These are phyloP conservation scores for Tetracladium maxilliforme DNA, from an alignment of 2,329 filamentous ascomycete species.

Conservation along the genomic window DNA sequence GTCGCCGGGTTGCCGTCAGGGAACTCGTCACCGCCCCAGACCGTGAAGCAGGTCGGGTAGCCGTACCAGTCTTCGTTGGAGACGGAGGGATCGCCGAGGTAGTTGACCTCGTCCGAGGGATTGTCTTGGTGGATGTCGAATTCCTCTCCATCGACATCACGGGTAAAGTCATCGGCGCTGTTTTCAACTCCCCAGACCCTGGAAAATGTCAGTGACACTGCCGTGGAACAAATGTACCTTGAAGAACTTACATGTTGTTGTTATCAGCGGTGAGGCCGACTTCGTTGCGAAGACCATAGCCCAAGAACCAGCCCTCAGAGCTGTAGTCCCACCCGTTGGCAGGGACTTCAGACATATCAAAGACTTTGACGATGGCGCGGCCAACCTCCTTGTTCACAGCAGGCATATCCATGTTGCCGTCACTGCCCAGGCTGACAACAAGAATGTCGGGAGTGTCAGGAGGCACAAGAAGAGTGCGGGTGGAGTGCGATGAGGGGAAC, in stretches of 20 bases:
- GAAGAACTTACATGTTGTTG: too few species aligned
- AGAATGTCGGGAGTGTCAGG: slow-evolving; percentile 35
- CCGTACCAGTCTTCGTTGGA: slow-evolving; percentile 34
- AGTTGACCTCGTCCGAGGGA: slow-evolving; percentile 62
- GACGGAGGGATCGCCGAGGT: slow-evolving; percentile 43
- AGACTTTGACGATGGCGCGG: slow-evolving; percentile 52
- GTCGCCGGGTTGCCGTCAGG: slow-evolving; percentile 22
- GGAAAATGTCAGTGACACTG: slow-evolving; percentile 31
- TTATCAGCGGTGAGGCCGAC: slow-evolving; percentile 57
- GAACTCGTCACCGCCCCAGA: slow-evolving; percentile 41
- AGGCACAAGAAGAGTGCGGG: slow-evolving; percentile 52
- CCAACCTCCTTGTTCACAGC: slow-evolving; percentile 37
- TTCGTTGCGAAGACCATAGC: slow-evolving; percentile 63
- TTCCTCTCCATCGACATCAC: too few species aligned
- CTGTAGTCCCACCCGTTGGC: slow-evolving; percentile 25
- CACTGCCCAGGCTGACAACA: slow-evolving; percentile 51
- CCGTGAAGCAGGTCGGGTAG: slow-evolving; percentile 54
- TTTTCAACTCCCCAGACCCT: slow-evolving; percentile 55
- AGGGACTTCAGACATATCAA: slow-evolving; percentile 21
- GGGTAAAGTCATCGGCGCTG: slow-evolving; percentile 46
- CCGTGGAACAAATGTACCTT: slow-evolving; percentile 36
- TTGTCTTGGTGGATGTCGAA: slow-evolving; percentile 53
- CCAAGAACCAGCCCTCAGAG: slow-evolving; percentile 29
- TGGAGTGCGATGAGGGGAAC: slow-evolving; percentile 44
- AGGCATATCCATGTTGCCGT: slow-evolving; percentile 42